Evolutionary conservation across 192 early-diverging fungal genomes (phyloP).

Genomic region (Backusella macrospora): DNA sequence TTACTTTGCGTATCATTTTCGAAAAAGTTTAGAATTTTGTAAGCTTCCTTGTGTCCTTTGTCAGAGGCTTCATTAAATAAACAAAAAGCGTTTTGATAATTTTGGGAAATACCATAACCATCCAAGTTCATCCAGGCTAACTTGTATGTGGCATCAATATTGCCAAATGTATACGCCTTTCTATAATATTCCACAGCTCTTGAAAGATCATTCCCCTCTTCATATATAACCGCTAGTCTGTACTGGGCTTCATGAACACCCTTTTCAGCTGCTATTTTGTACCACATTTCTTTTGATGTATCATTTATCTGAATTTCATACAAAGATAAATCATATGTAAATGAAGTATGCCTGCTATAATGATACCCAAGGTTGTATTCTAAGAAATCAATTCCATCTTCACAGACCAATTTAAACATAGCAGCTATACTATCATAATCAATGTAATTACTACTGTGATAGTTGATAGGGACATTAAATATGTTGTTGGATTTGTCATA

Average conservation of each 20-base stretch:
- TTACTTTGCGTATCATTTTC: neutral
- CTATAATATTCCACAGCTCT: slow-evolving; percentile 31
- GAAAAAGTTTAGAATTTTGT: neutral
- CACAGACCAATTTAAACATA: neutral
- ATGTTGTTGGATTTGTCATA: neutral
- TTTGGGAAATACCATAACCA: neutral
- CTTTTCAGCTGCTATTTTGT: slow-evolving; percentile 10
- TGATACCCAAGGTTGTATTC: slow-evolving; percentile 11
- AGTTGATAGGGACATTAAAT: neutral
- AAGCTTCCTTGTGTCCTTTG: neutral
- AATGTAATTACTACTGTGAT: neutral
- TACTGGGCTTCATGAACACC: slow-evolving; percentile 29
- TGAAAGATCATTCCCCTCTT: slow-evolving; percentile 31
- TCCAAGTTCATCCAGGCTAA: neutral
- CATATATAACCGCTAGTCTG: slow-evolving; percentile 23
- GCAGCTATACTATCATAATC: neutral
- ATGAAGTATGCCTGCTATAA: neutral
- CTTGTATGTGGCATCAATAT: slow-evolving; percentile 18
- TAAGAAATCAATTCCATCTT: neutral
- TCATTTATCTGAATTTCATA: too few relatives aligned
- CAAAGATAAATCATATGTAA: too few relatives aligned
- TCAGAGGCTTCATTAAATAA: neutral
- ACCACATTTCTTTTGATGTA: neutral
- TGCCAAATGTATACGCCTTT: slow-evolving; percentile 16
- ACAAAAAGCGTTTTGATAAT: neutral